Conservation (phyloP, 2,329 filamentous ascomycete species). For the Fusarium agapanthi region DNA sequence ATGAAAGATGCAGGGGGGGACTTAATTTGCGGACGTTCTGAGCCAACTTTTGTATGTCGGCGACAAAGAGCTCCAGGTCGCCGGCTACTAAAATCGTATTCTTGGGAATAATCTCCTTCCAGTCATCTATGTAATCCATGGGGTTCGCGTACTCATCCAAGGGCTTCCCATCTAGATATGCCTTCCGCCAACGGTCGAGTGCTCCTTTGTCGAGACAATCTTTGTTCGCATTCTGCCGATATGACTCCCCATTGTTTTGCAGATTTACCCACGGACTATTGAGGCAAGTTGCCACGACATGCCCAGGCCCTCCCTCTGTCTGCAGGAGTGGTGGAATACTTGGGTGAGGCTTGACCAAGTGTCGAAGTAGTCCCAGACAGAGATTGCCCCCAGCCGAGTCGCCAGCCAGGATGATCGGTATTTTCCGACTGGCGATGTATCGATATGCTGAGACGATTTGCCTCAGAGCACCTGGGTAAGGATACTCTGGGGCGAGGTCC, state of each 20-base stretch:
- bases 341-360: background rate
- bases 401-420: background rate
- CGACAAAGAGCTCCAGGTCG: background rate
- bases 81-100: background rate
- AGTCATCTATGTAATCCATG: background rate
- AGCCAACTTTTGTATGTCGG: background rate
- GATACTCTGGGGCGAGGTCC: background rate
- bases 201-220: background rate
- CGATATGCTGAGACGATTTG: background rate
- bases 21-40: background rate
- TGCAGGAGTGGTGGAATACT: rapidly evolving
- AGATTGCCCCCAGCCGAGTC: background rate
- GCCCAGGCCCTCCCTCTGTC: rapidly evolving
- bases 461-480: background rate
- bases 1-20: rapidly evolving
- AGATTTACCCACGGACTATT: background rate
- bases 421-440: background rate
- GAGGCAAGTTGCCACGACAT: background rate
- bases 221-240: background rate
- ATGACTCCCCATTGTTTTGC: background rate
- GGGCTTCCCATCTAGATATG: background rate
- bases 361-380: background rate
- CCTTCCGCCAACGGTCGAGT: background rate
- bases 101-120: background rate
- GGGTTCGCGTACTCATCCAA: background rate